Percentiles rank a stretch among this genome's conserved stretches.
These are phyloP conservation scores for Macaranga tanarius DNA, from an alignment of 441 rosid genomes.

Conservation along the genomic window DNA sequence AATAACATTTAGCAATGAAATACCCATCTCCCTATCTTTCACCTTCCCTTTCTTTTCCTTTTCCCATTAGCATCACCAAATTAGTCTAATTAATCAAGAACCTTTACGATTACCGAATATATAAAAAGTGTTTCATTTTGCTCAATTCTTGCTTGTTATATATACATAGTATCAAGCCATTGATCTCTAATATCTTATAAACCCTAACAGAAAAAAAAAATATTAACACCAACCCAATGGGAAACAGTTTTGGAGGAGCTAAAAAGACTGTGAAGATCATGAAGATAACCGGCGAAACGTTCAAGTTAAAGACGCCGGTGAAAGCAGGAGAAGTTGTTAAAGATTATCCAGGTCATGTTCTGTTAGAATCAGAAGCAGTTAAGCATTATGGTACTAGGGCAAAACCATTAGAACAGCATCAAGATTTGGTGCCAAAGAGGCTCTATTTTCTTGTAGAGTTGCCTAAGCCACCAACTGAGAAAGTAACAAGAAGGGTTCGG, in stretches of 20 bases:
- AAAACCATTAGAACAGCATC: constrained; percentile 57
- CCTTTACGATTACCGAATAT: no score
- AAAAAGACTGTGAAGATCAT: constrained; percentile 64
- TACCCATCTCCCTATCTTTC: constrained; percentile 26
- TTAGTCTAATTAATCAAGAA: no score
- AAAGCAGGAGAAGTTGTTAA: constrained; percentile 61
- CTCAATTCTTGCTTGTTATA: not conserved
- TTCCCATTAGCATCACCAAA: not conserved
- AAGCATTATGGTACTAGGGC: constrained; percentile 83
- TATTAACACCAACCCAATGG: constrained; percentile 39
- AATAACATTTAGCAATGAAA: not conserved
- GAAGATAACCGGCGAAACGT: constrained; percentile 81
- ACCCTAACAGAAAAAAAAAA: no score
- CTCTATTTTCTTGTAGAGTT: constrained; percentile 78
- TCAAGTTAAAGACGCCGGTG: constrained; percentile 78
- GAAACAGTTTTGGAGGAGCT: constrained; percentile 62
- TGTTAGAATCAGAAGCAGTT: constrained; percentile 77
- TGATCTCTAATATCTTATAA: not conserved
- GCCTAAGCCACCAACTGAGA: constrained; percentile 46
- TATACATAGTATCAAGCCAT: not conserved
- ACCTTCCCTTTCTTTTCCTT: constrained; percentile 17
- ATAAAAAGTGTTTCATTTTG: not conserved
- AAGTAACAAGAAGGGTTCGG: constrained; percentile 59
- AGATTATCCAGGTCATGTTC: constrained; percentile 63
- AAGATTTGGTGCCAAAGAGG: constrained; percentile 59